Evolutionary conservation across 2,329 filamentous ascomycete genomes (phyloP), one percentile per base, ranked within the genome.

Genomic region (Neopestalotiopsis sp.): DNA sequence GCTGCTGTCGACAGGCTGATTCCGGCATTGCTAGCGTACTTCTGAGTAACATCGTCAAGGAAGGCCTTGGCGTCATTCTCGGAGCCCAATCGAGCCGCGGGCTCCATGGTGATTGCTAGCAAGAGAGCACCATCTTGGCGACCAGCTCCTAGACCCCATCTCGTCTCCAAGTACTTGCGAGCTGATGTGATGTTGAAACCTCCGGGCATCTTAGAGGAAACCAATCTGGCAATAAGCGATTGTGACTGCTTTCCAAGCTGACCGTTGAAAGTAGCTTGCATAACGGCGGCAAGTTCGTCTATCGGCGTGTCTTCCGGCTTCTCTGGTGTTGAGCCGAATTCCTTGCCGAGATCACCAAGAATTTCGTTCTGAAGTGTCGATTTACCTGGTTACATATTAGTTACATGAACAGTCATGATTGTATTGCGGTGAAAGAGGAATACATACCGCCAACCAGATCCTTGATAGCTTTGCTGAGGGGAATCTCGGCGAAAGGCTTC

Each of bases 361-460:
- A 99, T 98, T 83, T 99, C 96, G 81, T 99, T 99, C 80, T 99
- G 96, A 30, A 99, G 90, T 7, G 96, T 99, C 3, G 96, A 98
- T 87, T 99, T 99, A 78, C 95, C 95, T 97, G 75, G 64, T 20
- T 13, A n/a, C 30, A 32, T 32, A 45, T 66, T 66, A 56, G 17
- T 28, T 40, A 63, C 20, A n/a, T 38, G 6, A 38, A 38, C 10
- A 61, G 17, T 4, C 20, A 12, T 65, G 45, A 12, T 38, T 61
- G 69, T 58, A 34, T n/a, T 13, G 14, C 28, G 56, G 32, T 17
- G 40, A 64, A 3, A 10, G 30, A 34, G 17, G 7, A 7, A 52
- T 58, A 85, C 93, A 83, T 84, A 97, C 95, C 95, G 86, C 95
- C 95, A 75, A 99, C 96, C 75, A 99, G 86, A 82, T 99, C 96